A percentile compares a stretch with the other conserved stretches of the same genome.
These are phyloP conservation scores for Naganishia friedmannii DNA, from an alignment of 768 basidiomycete species.

Conservation along the genomic window DNA sequence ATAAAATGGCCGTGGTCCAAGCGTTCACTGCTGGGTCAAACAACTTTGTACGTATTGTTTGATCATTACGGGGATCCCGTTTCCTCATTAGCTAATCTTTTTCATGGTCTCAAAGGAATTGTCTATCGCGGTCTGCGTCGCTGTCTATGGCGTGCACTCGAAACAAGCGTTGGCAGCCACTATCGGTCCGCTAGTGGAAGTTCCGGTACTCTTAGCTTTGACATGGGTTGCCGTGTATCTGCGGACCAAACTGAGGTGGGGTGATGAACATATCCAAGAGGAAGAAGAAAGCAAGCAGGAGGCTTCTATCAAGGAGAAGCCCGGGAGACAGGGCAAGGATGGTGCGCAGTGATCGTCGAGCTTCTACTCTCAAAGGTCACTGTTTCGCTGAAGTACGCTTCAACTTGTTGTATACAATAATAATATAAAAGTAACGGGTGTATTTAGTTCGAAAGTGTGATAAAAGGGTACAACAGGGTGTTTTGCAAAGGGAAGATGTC, in stretches of 20 bases:
- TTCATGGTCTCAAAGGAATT: slow-evolving; percentile 60
- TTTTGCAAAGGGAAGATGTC: too few relatives aligned
- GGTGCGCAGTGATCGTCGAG: not conserved
- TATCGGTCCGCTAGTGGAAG: slow-evolving; percentile 54
- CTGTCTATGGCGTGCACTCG: slow-evolving; percentile 71
- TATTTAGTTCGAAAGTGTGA: too few relatives aligned
- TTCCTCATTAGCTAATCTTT: slow-evolving; percentile 11
- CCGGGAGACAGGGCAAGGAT: not conserved
- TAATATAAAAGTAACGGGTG: too few relatives aligned
- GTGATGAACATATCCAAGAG: slow-evolving; percentile 15
- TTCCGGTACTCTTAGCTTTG: slow-evolving; percentile 69
- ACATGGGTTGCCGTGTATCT: slow-evolving; percentile 57
- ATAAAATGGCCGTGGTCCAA: slow-evolving; percentile 73
- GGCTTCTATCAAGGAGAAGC: not conserved
- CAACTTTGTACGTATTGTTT: slow-evolving; percentile 52
- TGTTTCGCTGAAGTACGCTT: too few relatives aligned
- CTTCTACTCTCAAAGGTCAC: too few relatives aligned
- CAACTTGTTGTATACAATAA: too few relatives aligned
- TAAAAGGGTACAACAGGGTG: too few relatives aligned
- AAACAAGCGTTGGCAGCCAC: slow-evolving; percentile 79
- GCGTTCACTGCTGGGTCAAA: slow-evolving; percentile 76
- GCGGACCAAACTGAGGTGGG: slow-evolving; percentile 18
- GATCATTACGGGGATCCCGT: not conserved
- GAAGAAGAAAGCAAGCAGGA: not conserved
- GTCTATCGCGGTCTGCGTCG: slow-evolving; percentile 76